phyloP scores from a whole-genome alignment of 2,329 filamentous ascomycete genomes.

The Diaporthe sp. region DNA sequence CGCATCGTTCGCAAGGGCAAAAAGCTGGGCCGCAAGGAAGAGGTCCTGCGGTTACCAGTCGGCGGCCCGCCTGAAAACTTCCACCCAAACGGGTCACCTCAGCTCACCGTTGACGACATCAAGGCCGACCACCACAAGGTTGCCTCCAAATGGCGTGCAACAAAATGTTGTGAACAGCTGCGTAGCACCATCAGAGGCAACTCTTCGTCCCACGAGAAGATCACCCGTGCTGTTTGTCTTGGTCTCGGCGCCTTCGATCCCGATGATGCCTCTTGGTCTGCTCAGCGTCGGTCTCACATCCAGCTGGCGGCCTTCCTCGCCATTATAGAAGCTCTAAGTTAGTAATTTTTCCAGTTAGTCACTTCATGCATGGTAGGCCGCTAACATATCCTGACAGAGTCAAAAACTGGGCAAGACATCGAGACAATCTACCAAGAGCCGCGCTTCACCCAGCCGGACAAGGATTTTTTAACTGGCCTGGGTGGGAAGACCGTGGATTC shows the following conservation, averaged over 20 bases:
- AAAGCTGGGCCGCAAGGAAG: slow-evolving; percentile 16
- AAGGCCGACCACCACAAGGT: slow-evolving; percentile 46
- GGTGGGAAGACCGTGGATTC: slow-evolving; percentile 66
- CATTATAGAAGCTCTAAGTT: slow-evolving; percentile 62
- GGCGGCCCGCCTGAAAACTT: slow-evolving; percentile 37
- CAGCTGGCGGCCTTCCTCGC: slow-evolving; percentile 68
- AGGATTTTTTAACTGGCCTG: slow-evolving; percentile 66
- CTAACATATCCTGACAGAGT: slow-evolving; percentile 43
- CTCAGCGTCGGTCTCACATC: slow-evolving; percentile 61
- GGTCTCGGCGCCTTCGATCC: slow-evolving; percentile 70
- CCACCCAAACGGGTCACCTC: slow-evolving; percentile 32
- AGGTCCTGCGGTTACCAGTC: slow-evolving; percentile 6
- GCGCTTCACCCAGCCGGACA: slow-evolving; percentile 63
- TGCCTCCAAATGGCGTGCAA: slow-evolving; percentile 44
- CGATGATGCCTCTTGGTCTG: slow-evolving; percentile 60
- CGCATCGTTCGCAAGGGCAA: slow-evolving; percentile 38
- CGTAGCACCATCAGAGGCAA: slow-evolving; percentile 50
- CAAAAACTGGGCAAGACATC: slow-evolving; percentile 50
- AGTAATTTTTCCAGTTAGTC: slow-evolving; percentile 17
- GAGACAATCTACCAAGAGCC: slow-evolving; percentile 69
- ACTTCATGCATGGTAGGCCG: not conserved
- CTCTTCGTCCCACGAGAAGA: slow-evolving; percentile 41
- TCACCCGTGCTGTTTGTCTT: slow-evolving; percentile 65
- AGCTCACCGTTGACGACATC: slow-evolving; percentile 38
- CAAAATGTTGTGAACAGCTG: slow-evolving; percentile 52